Evolutionary conservation across 768 basidiomycete genomes (phyloP), one percentile per base, ranked within the genome.

Genomic region (Boletus rufocinnamomeus): DNA sequence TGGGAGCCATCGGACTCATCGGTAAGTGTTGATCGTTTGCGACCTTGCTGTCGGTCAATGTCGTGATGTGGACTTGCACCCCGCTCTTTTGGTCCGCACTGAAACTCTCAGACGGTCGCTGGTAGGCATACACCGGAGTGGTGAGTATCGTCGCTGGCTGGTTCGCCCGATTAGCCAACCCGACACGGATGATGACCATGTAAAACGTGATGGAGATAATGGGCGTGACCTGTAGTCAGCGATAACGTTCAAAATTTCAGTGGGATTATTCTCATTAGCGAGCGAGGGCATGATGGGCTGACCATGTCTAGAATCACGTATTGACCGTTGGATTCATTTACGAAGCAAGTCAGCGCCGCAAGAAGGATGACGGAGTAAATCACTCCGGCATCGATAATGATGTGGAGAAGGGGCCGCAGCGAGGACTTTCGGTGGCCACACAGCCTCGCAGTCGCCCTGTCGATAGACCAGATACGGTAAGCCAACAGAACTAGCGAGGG

Each of bases 271-370:
- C 28, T 47, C 9, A 21, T 47, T 10, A 44, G 14, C 19, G n/a
- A 41, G 21, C n/a, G 37, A 54, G 17, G 3, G 30, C 2, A 34
- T 8, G 32, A 40, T 8, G 41, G 3, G 50, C 68, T 66, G 13
- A 77, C 76, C 65, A 72, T 69, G 61, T 75, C 73, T 30, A 79
- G 61, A 1, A 77, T 48, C 34, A 78, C 65, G 41, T 73, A 76
- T 48, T 75, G 70, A 6, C 64, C 66, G 25, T 74, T 73, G 19
- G 68, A 70, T 17, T 62, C 37, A 6, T 63, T 55, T 6, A 64
- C 54, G 52, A 73, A 77, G 38, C 69, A 69, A 4, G 72, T 58
- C 35, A 79, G 57, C 4, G 72, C 70, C 16, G 71, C 62, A 30
- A 73, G 50, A 54, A 78, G 71, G 4, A 73, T 72, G 53, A 74